phyloP scores from a whole-genome alignment of 1,139 yeast species.

The Hanseniaspora gamundiae region DNA sequence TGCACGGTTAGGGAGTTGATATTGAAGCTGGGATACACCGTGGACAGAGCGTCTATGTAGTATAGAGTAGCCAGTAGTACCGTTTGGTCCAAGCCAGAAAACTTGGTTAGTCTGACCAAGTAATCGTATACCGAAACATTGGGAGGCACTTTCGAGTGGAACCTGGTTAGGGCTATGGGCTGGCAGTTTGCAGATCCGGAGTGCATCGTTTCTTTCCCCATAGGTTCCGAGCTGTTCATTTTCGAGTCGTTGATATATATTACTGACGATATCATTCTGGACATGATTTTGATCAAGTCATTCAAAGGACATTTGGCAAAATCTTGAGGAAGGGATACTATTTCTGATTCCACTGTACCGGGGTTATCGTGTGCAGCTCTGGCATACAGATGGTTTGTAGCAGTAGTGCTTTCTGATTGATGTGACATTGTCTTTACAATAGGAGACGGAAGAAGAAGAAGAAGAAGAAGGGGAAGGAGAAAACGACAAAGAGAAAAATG shows the following conservation, averaged over 20 bases:
- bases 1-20: constrained; percentile 88
- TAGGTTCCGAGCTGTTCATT: constrained; percentile 11
- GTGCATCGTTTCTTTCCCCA: not conserved
- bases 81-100: constrained; percentile 75
- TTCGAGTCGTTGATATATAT: constrained; percentile 51
- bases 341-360: not conserved
- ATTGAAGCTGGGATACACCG: constrained; percentile 68
- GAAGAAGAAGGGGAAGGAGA: no score
- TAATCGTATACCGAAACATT: constrained; percentile 71
- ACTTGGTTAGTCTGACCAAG: constrained; percentile 63
- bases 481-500: no score
- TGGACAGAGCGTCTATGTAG: constrained; percentile 75
- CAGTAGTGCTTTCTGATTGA: no score
- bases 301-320: constrained; percentile 59
- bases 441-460: no score
- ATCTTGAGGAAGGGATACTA: constrained; percentile 35
- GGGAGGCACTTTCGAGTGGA: constrained; percentile 90
- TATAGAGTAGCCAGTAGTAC: constrained; percentile 72
- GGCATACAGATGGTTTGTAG: not conserved
- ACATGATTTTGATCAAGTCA: constrained; percentile 57
- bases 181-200: not conserved
- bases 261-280: constrained; percentile 69
- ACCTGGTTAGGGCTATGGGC: constrained; percentile 57
- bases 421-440: not conserved
- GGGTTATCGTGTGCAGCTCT: no score